Conservation (phyloP, 805 yeast genomes). For the Starmerella roubikii region DNA sequence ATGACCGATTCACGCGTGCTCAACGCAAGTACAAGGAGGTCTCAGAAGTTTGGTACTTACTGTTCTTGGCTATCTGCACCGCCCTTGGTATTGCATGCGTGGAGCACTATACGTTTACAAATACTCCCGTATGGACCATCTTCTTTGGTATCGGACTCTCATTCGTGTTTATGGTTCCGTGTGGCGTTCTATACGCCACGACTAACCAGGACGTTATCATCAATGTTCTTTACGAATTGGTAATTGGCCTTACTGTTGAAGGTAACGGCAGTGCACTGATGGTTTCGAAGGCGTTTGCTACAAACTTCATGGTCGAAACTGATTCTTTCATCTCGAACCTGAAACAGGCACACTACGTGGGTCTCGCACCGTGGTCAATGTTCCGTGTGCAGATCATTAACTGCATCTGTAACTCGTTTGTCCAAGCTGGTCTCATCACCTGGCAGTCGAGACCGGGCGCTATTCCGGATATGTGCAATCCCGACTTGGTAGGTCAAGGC, state of each 20-base stretch:
- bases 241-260: constrained; percentile 43
- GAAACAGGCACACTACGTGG: constrained; percentile 44
- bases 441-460: constrained; percentile 26
- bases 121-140: constrained; percentile 50
- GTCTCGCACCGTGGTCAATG: constrained; percentile 45
- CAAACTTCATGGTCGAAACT: constrained; percentile 51
- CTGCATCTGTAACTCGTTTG: constrained; percentile 20
- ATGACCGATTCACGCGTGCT: constrained; percentile 46
- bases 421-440: constrained; percentile 25
- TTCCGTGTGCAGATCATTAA: constrained; percentile 35
- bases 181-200: constrained; percentile 34
- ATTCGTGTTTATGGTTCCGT: constrained; percentile 37
- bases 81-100: constrained; percentile 36
- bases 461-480: constrained; percentile 23
- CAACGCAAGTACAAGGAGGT: constrained; percentile 47
- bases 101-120: constrained; percentile 23
- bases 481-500: constrained; percentile 22
- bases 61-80: constrained; percentile 33
- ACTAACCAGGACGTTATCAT: constrained; percentile 38
- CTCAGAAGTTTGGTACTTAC: constrained; percentile 42
- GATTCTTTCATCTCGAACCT: constrained; percentile 42
- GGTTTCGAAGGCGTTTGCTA: constrained; percentile 39
- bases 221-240: constrained; percentile 37
- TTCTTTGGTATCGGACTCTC: constrained; percentile 41
- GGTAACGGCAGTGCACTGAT: constrained; percentile 42